Percentiles rank a stretch among this genome's conserved stretches.
These are phyloP conservation scores for Ilyonectria mors-panacis DNA, from an alignment of 2,329 filamentous ascomycete genomes.

Conservation along the genomic window DNA sequence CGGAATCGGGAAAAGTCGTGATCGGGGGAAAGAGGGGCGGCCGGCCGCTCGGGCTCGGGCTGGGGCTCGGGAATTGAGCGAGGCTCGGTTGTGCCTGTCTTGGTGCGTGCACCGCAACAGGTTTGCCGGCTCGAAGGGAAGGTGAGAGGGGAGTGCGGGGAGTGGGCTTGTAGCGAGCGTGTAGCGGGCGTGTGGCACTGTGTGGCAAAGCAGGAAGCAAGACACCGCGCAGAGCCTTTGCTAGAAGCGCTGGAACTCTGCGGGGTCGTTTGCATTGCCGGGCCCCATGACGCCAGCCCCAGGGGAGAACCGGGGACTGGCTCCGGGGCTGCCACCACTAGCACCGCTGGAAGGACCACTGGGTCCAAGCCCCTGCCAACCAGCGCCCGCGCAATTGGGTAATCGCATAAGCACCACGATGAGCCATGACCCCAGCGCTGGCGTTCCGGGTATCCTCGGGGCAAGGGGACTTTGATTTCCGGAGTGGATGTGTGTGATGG, in stretches of 20 bases:
- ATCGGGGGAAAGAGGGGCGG: conserved; percentile 40
- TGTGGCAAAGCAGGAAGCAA: conserved; percentile 17
- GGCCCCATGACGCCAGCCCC: conserved; percentile 46
- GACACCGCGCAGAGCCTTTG: conserved; percentile 6
- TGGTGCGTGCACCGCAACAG: conserved; percentile 22
- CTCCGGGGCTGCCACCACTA: conserved; percentile 29
- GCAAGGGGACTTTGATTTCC: conserved; percentile 43
- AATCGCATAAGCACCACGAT: conserved; percentile 49
- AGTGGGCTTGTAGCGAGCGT: conserved; percentile 10
- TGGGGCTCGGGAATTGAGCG: conserved; percentile 40
- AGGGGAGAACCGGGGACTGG: conserved; percentile 38
- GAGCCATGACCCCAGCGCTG: conserved; percentile 44
- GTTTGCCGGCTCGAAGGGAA: conserved; percentile 28
- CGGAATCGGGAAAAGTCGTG: conserved; percentile 46
- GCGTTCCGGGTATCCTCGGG: conserved; percentile 48
- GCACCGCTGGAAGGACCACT: conserved; percentile 29
- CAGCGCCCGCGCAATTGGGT: conserved; percentile 48
- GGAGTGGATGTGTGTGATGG: conserved; percentile 40
- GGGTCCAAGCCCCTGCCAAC: conserved; percentile 44
- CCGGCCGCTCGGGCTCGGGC: conserved; percentile 35
- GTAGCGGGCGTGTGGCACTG: conserved; percentile 23
- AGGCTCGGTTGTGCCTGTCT: conserved; percentile 33
- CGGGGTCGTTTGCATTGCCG: conserved; percentile 46
- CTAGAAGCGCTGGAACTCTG: conserved; percentile 30
- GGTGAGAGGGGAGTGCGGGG: conserved; percentile 32